Base-by-base conservation (phyloP, 805 yeast species). In the Starmerella cellae region DNA sequence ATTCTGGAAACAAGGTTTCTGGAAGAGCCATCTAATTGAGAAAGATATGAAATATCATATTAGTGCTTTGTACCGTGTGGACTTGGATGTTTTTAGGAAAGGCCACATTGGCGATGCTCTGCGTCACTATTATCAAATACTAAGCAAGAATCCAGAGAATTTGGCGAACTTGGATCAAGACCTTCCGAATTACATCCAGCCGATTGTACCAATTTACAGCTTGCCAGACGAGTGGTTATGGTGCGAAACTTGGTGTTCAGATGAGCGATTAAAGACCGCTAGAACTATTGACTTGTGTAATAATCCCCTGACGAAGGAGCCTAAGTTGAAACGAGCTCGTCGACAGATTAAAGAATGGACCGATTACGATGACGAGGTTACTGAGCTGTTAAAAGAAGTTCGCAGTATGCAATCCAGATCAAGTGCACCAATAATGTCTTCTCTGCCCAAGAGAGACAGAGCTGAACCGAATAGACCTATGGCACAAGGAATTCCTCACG, bases 1-100 rank as follows among this genome's bases (percentile, higher is more conserved):
- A 49, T 91, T 88, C 62, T 91, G 97, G 98, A 79, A 84, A 54
- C 73, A 75, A 47, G 97, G 96, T 0, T 88, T 83, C 60, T 88
- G 98, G 98, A 64, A 73, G 45, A 67, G 68, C 3, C 68, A 70
- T 21, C 63, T 88, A 34, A 70, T 74, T 32, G 68, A 69, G 9
- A 63, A 67, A 27, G 49, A 42, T 2, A 28, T 34, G 13, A 79
- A 74, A 44, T 81, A 84, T 58, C 93, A 85, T 53, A 80, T 82
- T 49, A 77, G 93, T 60, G 95, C 95, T 0, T 66, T 82, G 19
- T 85, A 75, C 54, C 82, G 85, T 6, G 78, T 87, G 39, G 94
- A 91, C 59, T 67, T 91, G 58, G 62, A 66, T 19, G 63, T 63
- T 43, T 79, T 87, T 57, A 71, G 95, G 49, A 61, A 66, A 23